These are phyloP conservation scores for Flaveria ramosissima DNA, from an alignment of 129 eudicot genomes.

Conservation along the genomic window DNA sequence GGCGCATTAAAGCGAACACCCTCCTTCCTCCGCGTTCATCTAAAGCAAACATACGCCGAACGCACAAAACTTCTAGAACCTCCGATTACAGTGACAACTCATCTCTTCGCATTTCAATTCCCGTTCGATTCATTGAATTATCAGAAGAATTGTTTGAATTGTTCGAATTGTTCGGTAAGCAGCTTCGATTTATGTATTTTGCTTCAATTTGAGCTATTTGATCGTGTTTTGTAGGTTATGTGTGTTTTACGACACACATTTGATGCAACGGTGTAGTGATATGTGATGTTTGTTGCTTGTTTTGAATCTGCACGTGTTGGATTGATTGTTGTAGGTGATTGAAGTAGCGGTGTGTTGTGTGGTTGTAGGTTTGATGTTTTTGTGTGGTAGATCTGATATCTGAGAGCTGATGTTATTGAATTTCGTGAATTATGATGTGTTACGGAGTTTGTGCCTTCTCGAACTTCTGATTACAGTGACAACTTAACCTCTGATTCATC, in stretches of 20 bases:
- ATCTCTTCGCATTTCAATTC: background rate
- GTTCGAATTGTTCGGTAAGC: slow-evolving; percentile 14
- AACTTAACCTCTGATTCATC: too few relatives aligned
- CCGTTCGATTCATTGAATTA: background rate
- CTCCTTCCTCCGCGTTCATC: slow-evolving; percentile 22
- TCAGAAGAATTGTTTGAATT: background rate
- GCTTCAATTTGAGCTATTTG: background rate
- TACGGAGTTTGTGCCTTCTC: background rate
- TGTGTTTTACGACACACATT: background rate
- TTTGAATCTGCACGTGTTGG: background rate
- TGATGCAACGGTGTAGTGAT: background rate
- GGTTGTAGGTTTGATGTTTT: slow-evolving; percentile 5
- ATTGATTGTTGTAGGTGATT: background rate
- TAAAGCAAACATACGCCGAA: slow-evolving; percentile 3
- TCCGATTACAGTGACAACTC: slow-evolving; percentile 13
- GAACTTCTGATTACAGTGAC: background rate
- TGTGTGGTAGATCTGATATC: slow-evolving; percentile 23
- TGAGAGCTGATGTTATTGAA: slow-evolving; percentile 1
- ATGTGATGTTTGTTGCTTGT: background rate
- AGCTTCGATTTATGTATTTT: slow-evolving; percentile 15
- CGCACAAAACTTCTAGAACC: slow-evolving; percentile 11
- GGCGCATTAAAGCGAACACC: slow-evolving; percentile 31
- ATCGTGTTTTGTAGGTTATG: background rate
- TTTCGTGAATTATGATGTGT: background rate
- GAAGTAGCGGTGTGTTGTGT: background rate